Conservation (phyloP, 169 alveolate genomes). For the Plasmodium vinckei region DNA sequence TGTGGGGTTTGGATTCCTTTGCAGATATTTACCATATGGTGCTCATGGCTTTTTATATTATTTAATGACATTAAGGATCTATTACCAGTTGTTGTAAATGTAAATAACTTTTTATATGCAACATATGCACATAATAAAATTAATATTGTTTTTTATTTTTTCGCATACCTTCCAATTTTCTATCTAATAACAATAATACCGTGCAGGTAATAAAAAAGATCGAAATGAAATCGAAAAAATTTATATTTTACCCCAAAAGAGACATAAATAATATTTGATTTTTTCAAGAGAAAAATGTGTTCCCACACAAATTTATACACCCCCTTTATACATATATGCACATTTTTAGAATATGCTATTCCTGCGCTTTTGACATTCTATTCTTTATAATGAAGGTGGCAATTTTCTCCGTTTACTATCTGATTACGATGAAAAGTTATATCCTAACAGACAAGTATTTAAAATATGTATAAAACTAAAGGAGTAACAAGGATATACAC, state of each 20-base stretch:
- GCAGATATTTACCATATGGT: constrained; percentile 44
- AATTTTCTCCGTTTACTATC: constrained; percentile 53
- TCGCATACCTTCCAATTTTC: constrained; percentile 57
- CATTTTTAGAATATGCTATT: constrained; percentile 50
- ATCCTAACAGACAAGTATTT: constrained; percentile 72
- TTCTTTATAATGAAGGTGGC: constrained; percentile 60
- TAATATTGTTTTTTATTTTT: constrained; percentile 56
- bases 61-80: constrained; percentile 60
- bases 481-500: neutral
- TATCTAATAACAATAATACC: constrained; percentile 70
- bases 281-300: neutral
- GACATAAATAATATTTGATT: neutral
- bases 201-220: constrained; percentile 52
- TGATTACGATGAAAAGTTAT: constrained; percentile 66
- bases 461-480: constrained; percentile 1
- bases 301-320: neutral
- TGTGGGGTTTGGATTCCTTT: neutral
- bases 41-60: constrained; percentile 72
- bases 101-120: constrained; percentile 67
- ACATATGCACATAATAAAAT: constrained; percentile 63
- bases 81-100: constrained; percentile 38
- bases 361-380: constrained; percentile 49
- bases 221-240: neutral
- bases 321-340: neutral
- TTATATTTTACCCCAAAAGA: neutral